Percentiles rank a stretch among this genome's conserved stretches.
Conservation (phyloP, 495 filamentous ascomycete genomes). For the Diplogelasinospora grovesii region DNA sequence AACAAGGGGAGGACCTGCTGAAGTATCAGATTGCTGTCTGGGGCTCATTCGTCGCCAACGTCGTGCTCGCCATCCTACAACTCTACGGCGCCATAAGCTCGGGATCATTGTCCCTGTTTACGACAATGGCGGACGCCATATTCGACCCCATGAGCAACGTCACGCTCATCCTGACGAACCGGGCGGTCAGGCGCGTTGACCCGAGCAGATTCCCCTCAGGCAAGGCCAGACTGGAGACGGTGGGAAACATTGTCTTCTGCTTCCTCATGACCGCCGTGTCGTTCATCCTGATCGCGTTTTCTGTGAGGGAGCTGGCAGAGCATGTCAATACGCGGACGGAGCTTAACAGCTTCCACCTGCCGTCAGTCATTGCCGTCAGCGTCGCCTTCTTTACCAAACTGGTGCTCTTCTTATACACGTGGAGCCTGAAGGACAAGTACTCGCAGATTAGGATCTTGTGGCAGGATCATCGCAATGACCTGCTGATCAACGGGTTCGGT, state of each 20-base stretch:
- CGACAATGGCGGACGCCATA: constrained; percentile 93
- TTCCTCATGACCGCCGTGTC: constrained; percentile 94
- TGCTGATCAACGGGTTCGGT: constrained; percentile 88
- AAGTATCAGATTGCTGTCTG: constrained; percentile 85
- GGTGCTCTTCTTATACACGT: constrained; percentile 83
- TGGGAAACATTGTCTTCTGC: constrained; percentile 95
- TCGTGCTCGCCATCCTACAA: constrained; percentile 71
- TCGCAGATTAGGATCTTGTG: constrained; percentile 85
- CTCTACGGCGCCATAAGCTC: constrained; percentile 84
- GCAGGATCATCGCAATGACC: constrained; percentile 84
- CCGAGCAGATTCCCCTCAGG: constrained; percentile 85
- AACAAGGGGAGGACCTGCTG: constrained; percentile 71
- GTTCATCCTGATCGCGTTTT: constrained; percentile 83
- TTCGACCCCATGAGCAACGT: constrained; percentile 93
- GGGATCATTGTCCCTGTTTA: constrained; percentile 87
- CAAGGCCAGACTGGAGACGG: constrained; percentile 91
- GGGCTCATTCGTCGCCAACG: constrained; percentile 82
- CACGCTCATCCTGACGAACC: constrained; percentile 79
- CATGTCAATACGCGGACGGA: constrained; percentile 35
- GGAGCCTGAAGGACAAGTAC: constrained; percentile 80
- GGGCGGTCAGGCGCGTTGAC: constrained; percentile 83
- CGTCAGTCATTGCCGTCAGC: constrained; percentile 81
- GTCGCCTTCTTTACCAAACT: constrained; percentile 83
- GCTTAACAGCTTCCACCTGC: constrained; percentile 64
- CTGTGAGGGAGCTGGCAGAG: constrained; percentile 57